phyloP scores from a whole-genome alignment of 2,329 filamentous ascomycete species.

The Penicillium sp. region DNA sequence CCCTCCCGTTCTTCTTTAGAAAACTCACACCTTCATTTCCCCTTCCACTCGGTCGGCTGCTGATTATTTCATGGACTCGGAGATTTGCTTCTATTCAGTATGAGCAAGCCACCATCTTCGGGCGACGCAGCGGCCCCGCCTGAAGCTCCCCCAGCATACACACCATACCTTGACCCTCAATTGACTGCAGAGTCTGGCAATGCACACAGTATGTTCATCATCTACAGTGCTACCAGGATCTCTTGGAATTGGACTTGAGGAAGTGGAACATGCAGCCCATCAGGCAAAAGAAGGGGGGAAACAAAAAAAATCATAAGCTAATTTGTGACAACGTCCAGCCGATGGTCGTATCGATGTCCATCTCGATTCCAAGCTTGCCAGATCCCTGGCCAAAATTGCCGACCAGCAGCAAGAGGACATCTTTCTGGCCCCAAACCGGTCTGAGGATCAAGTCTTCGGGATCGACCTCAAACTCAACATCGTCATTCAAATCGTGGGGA shows the following conservation, averaged over 20 bases:
- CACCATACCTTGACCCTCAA: constrained; percentile 9
- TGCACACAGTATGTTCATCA: constrained; percentile 8
- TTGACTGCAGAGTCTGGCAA: constrained; percentile 11
- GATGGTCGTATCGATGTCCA: constrained; percentile 21
- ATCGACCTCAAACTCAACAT: constrained; percentile 41
- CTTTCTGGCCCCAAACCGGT: constrained; percentile 13
- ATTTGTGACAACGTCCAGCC: constrained; percentile 3
- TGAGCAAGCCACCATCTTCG: constrained; percentile 6
- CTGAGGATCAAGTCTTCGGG: not conserved
- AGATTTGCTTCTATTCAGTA: not conserved
- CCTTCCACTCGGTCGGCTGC: no score
- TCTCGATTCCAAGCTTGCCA: constrained; percentile 20
- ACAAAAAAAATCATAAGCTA: not conserved
- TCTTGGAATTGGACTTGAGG: not conserved
- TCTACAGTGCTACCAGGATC: no score
- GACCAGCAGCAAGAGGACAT: constrained; percentile 16
- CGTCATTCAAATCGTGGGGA: constrained; percentile 54
- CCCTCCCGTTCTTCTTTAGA: no score
- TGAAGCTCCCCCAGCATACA: constrained; percentile 5
- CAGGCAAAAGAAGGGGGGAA: no score
- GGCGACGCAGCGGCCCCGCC: not conserved
- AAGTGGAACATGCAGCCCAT: no score
- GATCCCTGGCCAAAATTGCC: constrained; percentile 18
- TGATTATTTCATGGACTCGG: no score
- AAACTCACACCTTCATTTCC: no score